These are phyloP conservation scores for Trichoderma oligosporum DNA, from an alignment of 2,329 filamentous ascomycete species.

Conservation along the genomic window DNA sequence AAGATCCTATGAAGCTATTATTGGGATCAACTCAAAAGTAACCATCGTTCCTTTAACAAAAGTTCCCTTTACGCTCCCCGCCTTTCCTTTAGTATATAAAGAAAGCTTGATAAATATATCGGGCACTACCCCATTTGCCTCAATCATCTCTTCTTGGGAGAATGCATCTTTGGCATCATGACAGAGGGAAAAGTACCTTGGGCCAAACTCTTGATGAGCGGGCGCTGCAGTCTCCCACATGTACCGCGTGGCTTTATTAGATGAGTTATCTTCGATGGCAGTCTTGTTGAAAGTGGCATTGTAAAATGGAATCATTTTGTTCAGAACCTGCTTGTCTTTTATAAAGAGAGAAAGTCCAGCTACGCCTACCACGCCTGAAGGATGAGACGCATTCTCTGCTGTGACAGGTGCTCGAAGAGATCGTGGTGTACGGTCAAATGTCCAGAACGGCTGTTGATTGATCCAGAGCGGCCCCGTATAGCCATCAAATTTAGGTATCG, in stretches of 20 bases:
- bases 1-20: background rate
- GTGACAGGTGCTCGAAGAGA: background rate
- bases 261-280: background rate
- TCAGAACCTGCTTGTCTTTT: background rate
- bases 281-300: constrained; percentile 1
- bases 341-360: constrained; percentile 4
- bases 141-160: constrained; percentile 4
- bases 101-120: constrained; percentile 10
- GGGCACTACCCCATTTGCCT: constrained; percentile 1
- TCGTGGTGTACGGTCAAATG: constrained; percentile 1
- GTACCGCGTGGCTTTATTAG: background rate
- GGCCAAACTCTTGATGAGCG: background rate
- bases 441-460: constrained; percentile 14
- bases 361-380: background rate
- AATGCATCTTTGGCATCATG: background rate
- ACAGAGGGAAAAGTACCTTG: constrained; percentile 1
- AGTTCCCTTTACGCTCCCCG: background rate
- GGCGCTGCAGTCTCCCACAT: background rate
- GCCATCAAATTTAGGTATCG: constrained; percentile 1
- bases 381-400: background rate
- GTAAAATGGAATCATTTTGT: constrained; percentile 1
- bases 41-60: background rate
- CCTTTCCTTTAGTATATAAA: background rate
- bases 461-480: background rate
- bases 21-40: background rate